Base-by-base conservation (phyloP, 306 rosid genomes). In the Trifolium repens region DNA sequence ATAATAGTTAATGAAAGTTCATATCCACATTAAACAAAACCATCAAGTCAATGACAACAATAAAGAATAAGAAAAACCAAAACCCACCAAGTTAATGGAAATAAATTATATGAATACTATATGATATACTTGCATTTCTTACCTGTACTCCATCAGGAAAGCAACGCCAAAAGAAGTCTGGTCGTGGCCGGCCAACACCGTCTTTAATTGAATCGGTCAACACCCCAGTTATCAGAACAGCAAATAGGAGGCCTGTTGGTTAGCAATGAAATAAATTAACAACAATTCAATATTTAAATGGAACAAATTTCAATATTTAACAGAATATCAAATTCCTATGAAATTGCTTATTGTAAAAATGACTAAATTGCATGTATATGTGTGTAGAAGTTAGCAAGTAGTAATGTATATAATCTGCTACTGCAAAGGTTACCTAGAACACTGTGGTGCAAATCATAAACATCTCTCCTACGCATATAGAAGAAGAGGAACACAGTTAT, bases 101-200 rank as follows among this genome's bases (percentile, higher is more conserved):
- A 16, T 34, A 46, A 46, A 46, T 59, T 8, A 59, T 60, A 53
- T 15, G 49, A 39, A 39, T 39, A 5, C 8, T 37, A 39, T 39
- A 7, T 7, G 9, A 53, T 15, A 53, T 15, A 66, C 14, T 79
- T 70, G 14, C 62, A 65, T 46, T 75, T 9, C 66, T 22, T 80
- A 89, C 97, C 71, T 89, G 92, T 17, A 30, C 62, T 68, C 99
- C 99, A 73, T 94, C 87, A 3, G 97, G 96, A 78, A 94, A 94
- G 77, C 99, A 94, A 8, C 99, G 97, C 97, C 97, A 94, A 73
- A 89, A 94, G 91, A 94, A 94, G 77, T 94, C 91, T 2, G 99
- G 99, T 12, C 99, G 89, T 40, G 99, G 99, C 66, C 99, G 87
- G 71, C 99, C 99, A 75, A 92, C 97, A 5, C 79, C 99, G 64